phyloP scores from a whole-genome alignment of 371 early-diverging fungal genomes.

The Apophysomyces trapeziformis region DNA sequence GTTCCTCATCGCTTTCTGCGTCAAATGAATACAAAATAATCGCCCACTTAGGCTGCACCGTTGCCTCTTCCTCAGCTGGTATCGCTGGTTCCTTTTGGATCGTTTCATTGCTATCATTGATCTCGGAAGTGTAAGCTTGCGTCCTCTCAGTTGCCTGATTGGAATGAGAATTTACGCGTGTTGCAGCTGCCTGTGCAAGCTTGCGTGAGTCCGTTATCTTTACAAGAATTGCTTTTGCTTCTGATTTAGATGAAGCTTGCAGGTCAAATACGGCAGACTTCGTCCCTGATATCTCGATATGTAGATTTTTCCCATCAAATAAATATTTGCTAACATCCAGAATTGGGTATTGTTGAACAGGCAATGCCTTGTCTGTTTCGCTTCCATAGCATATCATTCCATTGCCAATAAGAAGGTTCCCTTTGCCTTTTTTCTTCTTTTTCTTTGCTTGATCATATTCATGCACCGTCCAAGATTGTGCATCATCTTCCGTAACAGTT shows the following conservation, averaged over 20 bases:
- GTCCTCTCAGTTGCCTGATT: background rate
- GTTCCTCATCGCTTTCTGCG: constrained; percentile 75
- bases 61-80: background rate
- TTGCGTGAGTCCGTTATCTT: constrained; percentile 47
- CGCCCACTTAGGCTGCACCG: constrained; percentile 60
- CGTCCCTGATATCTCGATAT: constrained; percentile 59
- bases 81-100: background rate
- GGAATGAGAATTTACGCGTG: constrained; percentile 12
- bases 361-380: constrained; percentile 69
- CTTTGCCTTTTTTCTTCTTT: constrained; percentile 73
- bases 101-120: background rate
- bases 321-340: constrained; percentile 59
- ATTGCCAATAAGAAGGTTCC: constrained; percentile 68
- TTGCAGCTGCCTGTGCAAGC: constrained; percentile 23
- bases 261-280: constrained; percentile 62
- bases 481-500: constrained; percentile 30
- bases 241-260: constrained; percentile 63
- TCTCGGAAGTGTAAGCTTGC: background rate
- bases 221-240: constrained; percentile 66
- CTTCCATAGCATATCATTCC: constrained; percentile 66
- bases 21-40: constrained; percentile 78
- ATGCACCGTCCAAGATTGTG: constrained; percentile 43
- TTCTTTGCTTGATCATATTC: constrained; percentile 57
- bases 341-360: constrained; percentile 66
- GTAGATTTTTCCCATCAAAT: constrained; percentile 60